Evolutionary conservation across 2,329 filamentous ascomycete species (phyloP), one percentile per base, ranked within the genome.

Genomic region (Clonostachys byssicola): DNA sequence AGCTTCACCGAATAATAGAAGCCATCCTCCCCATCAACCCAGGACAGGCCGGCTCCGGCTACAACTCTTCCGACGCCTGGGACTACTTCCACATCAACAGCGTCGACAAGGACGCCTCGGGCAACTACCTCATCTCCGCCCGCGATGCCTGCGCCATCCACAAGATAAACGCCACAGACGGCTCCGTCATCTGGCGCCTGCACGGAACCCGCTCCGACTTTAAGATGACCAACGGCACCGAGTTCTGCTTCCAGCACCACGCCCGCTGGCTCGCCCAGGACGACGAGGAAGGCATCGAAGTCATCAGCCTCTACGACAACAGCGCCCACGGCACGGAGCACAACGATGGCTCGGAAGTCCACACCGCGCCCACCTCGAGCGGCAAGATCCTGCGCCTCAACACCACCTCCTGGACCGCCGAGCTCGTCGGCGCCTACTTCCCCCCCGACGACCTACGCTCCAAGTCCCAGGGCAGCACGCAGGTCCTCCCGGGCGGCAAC

Each of bases 11-110:
- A 40, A 50, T 12, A 16, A 47, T 42, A 73, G 73, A 76, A 51
- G 65, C 70, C 6, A 60, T 75, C 12, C 61, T 77, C 12, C 67
- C 70, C 12, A 61, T 77, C 33, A 70, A 72, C 51, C 67, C 70
- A 0, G 73, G 73, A 23, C 70, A 74, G 43, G 60, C 56, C 16
- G 55, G 56, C 23, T 54, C 55, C 9, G 62, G 62, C 5, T 61
- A 56, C 44, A 64, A 63, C 43, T 51, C 48, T 17, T 56, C 54
- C 16, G 52, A 52, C n/a, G 58, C 70, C 2, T 82, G 75, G 66
- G 78, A 82, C 54, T 80, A 73, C 51, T 81, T 80, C 58, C 78
- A 81, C 57, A 73, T 81, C 60, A 81, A 81, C 61, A 75, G 74
- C 34, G 67, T 82, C 34, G 74, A 79, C 54, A 78, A 80, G 55